Percentiles rank a stretch among this genome's conserved stretches.
phyloP scores from a whole-genome alignment of 2,329 filamentous ascomycete species.

The Fusarium clavum region DNA sequence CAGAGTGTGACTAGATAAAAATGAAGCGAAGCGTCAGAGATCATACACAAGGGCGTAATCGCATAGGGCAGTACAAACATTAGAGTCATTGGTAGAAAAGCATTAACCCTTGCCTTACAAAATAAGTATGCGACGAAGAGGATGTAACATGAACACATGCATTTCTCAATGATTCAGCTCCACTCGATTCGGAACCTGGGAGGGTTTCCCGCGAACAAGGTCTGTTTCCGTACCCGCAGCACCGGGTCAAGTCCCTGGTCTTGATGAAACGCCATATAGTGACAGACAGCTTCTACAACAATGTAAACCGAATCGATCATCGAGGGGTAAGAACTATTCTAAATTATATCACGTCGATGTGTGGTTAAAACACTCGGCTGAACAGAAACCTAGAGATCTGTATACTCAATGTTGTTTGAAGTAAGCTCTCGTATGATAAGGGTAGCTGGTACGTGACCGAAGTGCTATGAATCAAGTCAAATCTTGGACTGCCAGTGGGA shows the following conservation, averaged over 20 bases:
- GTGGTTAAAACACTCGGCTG: background rate
- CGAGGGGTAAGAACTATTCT: background rate
- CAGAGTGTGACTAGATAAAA: background rate
- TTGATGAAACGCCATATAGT: background rate
- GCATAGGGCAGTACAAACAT: background rate
- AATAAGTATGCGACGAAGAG: background rate
- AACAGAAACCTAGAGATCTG: background rate
- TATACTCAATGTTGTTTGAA: background rate
- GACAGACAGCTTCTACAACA: background rate
- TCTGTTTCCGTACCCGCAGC: background rate
- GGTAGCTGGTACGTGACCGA: background rate
- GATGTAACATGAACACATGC: background rate
- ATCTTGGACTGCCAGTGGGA: background rate
- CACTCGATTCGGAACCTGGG: background rate
- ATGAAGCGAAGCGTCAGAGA: background rate
- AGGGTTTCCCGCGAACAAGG: background rate
- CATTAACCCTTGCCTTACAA: background rate
- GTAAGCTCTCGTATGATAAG: background rate
- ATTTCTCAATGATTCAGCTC: background rate
- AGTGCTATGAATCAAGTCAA: background rate
- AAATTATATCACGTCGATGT: background rate
- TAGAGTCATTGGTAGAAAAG: background rate
- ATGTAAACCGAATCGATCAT: background rate
- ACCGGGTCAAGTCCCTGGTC: background rate
- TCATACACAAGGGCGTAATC: background rate